These are phyloP conservation scores for Malassezia brasiliensis DNA, from an alignment of 1,284 basidiomycete genomes.

Conservation along the genomic window DNA sequence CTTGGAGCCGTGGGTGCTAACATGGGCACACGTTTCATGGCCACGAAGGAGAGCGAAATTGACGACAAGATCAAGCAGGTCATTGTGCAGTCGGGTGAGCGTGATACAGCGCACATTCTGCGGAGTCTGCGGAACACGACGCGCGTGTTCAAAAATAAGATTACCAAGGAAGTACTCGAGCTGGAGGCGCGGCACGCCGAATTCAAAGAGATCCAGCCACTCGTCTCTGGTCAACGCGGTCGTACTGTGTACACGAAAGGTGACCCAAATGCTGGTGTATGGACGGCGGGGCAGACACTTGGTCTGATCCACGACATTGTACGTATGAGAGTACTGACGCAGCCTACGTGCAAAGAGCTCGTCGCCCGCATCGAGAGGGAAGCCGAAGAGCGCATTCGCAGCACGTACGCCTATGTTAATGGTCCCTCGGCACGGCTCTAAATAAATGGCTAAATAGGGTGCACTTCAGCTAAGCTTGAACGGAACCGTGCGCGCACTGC, in stretches of 20 bases:
- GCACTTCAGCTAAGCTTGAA: too few relatives aligned
- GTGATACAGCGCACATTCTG: conserved; percentile 76
- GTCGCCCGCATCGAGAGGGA: conserved; percentile 65
- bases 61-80: conserved; percentile 82
- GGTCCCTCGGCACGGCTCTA: not conserved
- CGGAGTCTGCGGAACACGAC: conserved; percentile 70
- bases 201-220: conserved; percentile 67
- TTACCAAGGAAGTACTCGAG: conserved; percentile 68
- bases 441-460: not conserved
- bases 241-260: conserved; percentile 71
- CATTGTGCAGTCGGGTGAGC: conserved; percentile 72
- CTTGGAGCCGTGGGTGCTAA: conserved; percentile 79
- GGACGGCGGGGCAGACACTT: conserved; percentile 67
- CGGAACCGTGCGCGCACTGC: too few relatives aligned
- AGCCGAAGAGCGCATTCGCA: conserved; percentile 57
- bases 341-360: conserved; percentile 68
- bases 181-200: conserved; percentile 75
- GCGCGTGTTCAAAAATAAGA: conserved; percentile 74
- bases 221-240: conserved; percentile 72
- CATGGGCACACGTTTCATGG: conserved; percentile 78
- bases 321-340: conserved; percentile 14
- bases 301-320: conserved; percentile 74
- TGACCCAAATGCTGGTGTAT: conserved; percentile 76
- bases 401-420: not conserved
- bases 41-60: conserved; percentile 61